Evolutionary conservation across 768 basidiomycete species (phyloP).

Genomic region (Phaeolepiota aurea): DNA sequence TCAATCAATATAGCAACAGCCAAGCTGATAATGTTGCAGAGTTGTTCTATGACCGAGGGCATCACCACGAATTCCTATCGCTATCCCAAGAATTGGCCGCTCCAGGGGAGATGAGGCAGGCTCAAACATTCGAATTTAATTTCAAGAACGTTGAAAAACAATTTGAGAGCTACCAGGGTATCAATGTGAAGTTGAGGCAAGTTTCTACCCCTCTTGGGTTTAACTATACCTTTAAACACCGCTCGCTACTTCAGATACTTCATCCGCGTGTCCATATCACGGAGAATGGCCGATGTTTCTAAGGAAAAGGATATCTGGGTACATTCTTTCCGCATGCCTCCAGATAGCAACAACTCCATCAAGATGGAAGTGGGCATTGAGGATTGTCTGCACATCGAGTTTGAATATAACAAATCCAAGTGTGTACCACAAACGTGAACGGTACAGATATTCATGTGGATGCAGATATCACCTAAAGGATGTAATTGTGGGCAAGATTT

Average conservation of each 20-base stretch:
- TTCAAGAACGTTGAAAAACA: conserved; percentile 99
- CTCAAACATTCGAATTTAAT: conserved; percentile 92
- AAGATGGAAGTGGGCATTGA: conserved; percentile 99
- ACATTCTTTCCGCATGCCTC: conserved; percentile 97
- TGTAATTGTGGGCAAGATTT: conserved; percentile 99
- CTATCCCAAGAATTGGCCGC: conserved; percentile 91
- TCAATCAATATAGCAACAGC: conserved; percentile 3
- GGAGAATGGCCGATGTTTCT: conserved; percentile 86
- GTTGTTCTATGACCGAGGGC: conserved; percentile 94
- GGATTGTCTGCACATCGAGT: conserved; percentile 97
- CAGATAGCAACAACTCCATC: conserved; percentile 95
- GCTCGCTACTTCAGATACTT: conserved; percentile 59
- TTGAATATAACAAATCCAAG: conserved; percentile 99
- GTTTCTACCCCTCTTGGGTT: conserved; percentile 16
- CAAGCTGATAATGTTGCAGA: conserved; percentile 35
- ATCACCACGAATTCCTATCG: conserved; percentile 96
- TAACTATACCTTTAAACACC: conserved; percentile 2
- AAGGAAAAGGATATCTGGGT: conserved; percentile 98
- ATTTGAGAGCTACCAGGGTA: conserved; percentile 95
- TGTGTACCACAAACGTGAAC: conserved; percentile 25
- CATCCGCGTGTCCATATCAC: conserved; percentile 81
- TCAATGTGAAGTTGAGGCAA: conserved; percentile 94
- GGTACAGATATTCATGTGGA: background rate
- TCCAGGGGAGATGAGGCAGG: conserved; percentile 95
- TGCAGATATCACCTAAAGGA: conserved; percentile 95